Conservation (phyloP, 169 alveolate genomes). For the Plasmodium falciparum region DNA sequence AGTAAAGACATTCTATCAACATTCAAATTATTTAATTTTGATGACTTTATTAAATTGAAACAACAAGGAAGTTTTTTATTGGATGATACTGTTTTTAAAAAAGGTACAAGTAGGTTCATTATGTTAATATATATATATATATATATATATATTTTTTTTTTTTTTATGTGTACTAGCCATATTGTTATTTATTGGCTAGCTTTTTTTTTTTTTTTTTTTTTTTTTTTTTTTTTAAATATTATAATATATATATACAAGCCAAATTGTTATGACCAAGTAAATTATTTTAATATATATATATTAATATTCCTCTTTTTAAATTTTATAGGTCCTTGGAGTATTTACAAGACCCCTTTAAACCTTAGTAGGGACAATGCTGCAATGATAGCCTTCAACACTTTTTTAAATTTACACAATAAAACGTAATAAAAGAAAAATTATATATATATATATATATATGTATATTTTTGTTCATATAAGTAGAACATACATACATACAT, state of each 20-base stretch:
- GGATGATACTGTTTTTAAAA: constrained; percentile 5
- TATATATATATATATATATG: not conserved
- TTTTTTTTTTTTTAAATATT: constrained; percentile 7
- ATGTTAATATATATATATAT: not conserved
- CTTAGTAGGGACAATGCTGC: constrained; percentile 73
- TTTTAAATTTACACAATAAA: constrained; percentile 57
- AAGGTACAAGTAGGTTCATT: constrained; percentile 11
- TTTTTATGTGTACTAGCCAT: not conserved
- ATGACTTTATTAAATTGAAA: constrained; percentile 26
- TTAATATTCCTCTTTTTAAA: not conserved
- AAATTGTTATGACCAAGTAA: not conserved
- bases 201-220: not conserved
- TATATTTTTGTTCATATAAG: not conserved
- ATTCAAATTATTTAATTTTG: constrained; percentile 40
- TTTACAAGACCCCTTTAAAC: constrained; percentile 51
- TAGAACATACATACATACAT: not conserved
- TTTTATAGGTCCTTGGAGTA: constrained; percentile 51
- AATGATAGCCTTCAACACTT: constrained; percentile 47
- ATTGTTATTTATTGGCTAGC: not conserved
- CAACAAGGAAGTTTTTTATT: constrained; percentile 34
- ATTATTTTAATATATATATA: not conserved
- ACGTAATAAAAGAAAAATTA: constrained; percentile 8
- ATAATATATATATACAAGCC: not conserved
- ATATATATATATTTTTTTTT: not conserved
- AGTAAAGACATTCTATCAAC: constrained; percentile 37